Conservation (phyloP, 495 filamentous ascomycete genomes). For the Daldinia decipiens region DNA sequence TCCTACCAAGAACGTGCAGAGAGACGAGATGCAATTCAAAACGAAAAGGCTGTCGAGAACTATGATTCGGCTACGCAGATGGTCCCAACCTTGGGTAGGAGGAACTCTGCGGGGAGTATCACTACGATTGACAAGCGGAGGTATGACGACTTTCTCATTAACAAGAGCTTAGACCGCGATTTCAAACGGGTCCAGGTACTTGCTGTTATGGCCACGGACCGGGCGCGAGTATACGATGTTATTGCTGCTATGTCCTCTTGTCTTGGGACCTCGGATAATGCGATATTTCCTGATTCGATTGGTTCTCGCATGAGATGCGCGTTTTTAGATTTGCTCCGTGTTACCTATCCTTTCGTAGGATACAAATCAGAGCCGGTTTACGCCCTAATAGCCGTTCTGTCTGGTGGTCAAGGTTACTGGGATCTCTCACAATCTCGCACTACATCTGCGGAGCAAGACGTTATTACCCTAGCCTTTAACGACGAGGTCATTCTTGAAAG, state of each 20-base stretch:
- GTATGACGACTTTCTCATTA: constrained; percentile 59
- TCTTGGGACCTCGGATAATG: constrained; percentile 56
- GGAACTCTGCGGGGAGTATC: constrained; percentile 62
- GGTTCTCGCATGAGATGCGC: constrained; percentile 64
- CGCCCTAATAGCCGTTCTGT: constrained; percentile 69
- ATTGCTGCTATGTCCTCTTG: constrained; percentile 65
- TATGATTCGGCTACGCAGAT: constrained; percentile 58
- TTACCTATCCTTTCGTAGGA: constrained; percentile 64
- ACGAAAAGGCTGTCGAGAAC: constrained; percentile 67
- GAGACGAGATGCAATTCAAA: constrained; percentile 68
- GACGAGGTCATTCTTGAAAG: constrained; percentile 64
- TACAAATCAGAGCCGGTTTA: constrained; percentile 74
- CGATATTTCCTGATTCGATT: constrained; percentile 58
- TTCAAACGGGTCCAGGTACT: constrained; percentile 50
- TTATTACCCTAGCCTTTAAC: constrained; percentile 61
- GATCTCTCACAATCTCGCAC: constrained; percentile 53
- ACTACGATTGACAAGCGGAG: constrained; percentile 60
- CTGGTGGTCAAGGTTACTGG: constrained; percentile 65
- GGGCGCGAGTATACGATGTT: constrained; percentile 68
- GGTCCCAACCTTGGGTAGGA: constrained; percentile 48
- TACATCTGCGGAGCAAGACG: constrained; percentile 57
- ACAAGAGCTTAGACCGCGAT: constrained; percentile 54
- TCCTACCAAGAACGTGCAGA: constrained; percentile 67
- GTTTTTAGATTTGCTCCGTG: constrained; percentile 73
- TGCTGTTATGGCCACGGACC: constrained; percentile 63